Evolutionary conservation across 345 rosid genomes (phyloP).

Genomic region (Eucalyptus dawsonii): DNA sequence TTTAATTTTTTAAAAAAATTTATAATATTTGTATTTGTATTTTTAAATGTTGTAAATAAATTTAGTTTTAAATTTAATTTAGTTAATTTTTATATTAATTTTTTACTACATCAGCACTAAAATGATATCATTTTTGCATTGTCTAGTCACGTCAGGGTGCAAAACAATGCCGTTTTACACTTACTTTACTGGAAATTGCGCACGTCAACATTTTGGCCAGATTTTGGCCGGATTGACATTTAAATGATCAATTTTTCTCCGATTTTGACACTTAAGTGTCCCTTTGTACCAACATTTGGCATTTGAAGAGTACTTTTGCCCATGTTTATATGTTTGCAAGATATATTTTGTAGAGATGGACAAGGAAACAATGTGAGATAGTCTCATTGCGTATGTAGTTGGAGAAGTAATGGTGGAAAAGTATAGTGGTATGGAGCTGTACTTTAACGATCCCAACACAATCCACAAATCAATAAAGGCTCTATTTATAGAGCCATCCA

Average conservation of each 20-base stretch:
- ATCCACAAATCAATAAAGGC: neutral
- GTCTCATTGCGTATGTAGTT: neutral
- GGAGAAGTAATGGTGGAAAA: neutral
- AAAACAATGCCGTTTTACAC: rapidly evolving
- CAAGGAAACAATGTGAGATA: neutral
- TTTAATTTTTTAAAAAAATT: too few species aligned
- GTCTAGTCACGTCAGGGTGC: rapidly evolving
- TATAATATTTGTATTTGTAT: too few species aligned
- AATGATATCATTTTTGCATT: rapidly evolving
- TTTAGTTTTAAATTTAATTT: too few species aligned
- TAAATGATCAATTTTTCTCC: too few species aligned
- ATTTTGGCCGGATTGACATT: rapidly evolving
- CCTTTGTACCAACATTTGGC: rapidly evolving
- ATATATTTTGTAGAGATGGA: too few species aligned
- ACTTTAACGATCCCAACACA: neutral
- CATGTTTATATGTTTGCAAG: neutral
- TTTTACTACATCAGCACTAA: rapidly evolving
- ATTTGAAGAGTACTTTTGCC: rapidly evolving
- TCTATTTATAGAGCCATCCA: neutral
- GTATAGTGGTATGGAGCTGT: neutral
- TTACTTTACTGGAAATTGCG: rapidly evolving
- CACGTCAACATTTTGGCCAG: rapidly evolving
- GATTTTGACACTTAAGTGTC: too few species aligned
- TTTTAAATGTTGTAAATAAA: too few species aligned
- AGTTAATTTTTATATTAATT: too few species aligned